Conservation (phyloP, 1,284 basidiomycete species). For the Papiliotrema laurentii region DNA sequence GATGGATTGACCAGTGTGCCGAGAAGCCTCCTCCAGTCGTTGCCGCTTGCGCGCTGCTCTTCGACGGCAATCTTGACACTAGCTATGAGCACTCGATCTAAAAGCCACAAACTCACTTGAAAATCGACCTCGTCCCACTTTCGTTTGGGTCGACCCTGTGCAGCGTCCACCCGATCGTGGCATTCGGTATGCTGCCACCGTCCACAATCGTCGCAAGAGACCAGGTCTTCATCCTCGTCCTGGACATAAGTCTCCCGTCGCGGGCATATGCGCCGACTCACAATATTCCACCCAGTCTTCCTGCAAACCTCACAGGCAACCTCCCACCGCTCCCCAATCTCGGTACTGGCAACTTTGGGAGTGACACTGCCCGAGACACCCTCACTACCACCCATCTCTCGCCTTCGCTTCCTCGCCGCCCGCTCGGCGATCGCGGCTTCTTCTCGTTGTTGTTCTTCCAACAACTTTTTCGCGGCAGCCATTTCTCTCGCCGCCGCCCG, state of each 20-base stretch:
- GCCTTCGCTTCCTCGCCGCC: constrained; percentile 34
- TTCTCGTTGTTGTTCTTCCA: constrained; percentile 36
- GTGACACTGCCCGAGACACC: not conserved
- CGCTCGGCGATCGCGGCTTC: constrained; percentile 42
- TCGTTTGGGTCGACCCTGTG: constrained; percentile 27
- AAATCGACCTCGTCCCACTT: constrained; percentile 49
- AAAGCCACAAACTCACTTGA: constrained; percentile 21
- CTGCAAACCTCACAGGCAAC: constrained; percentile 52
- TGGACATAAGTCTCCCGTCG: constrained; percentile 9
- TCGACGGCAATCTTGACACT: constrained; percentile 38
- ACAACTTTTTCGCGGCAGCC: constrained; percentile 39
- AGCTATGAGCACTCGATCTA: constrained; percentile 1
- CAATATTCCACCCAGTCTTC: constrained; percentile 49
- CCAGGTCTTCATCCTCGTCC: constrained; percentile 50
- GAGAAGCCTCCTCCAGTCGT: constrained; percentile 7
- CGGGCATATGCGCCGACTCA: constrained; percentile 19
- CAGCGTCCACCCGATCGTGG: constrained; percentile 38
- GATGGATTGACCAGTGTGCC: not conserved
- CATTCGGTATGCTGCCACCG: constrained; percentile 51
- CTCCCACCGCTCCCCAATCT: constrained; percentile 47
- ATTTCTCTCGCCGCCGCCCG: constrained; percentile 49
- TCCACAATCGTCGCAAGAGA: constrained; percentile 53
- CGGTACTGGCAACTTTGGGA: not conserved
- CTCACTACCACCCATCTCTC: constrained; percentile 22
- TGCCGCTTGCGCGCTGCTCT: constrained; percentile 24